These are phyloP conservation scores for Pythium monospermum DNA, from an alignment of 352 stramenopile species.

Conservation along the genomic window DNA sequence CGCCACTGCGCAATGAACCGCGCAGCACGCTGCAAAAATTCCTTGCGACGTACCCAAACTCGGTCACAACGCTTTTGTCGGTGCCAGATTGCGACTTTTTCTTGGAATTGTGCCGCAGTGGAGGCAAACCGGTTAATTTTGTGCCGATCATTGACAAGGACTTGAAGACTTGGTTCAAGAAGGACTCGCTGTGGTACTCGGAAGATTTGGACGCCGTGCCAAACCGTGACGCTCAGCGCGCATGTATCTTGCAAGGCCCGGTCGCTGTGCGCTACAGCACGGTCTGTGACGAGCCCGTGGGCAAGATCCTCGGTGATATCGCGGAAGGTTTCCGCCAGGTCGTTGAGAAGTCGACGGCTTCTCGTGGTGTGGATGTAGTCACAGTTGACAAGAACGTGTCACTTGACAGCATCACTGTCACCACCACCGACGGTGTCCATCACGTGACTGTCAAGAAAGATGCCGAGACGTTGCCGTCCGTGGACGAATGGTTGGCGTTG, in stretches of 20 bases:
- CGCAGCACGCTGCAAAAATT: constrained; percentile 41
- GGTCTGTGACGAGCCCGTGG: constrained; percentile 66
- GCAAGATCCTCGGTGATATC: constrained; percentile 69
- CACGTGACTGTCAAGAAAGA: constrained; percentile 28
- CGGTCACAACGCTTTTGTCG: constrained; percentile 51
- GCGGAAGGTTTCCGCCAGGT: constrained; percentile 47
- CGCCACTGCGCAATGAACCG: constrained; percentile 38
- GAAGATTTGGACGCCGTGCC: constrained; percentile 83
- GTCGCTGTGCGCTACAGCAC: constrained; percentile 80
- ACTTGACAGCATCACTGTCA: constrained; percentile 16
- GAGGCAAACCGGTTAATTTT: constrained; percentile 87
- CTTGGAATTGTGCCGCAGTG: constrained; percentile 69
- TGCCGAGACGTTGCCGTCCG: constrained; percentile 22
- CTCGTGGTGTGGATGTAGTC: neutral
- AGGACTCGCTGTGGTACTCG: constrained; percentile 89
- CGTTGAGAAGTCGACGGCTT: constrained; percentile 15
- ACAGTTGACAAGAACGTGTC: neutral
- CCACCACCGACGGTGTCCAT: constrained; percentile 20
- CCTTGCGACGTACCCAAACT: constrained; percentile 44
- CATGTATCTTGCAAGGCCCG: constrained; percentile 81
- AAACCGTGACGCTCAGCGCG: constrained; percentile 67
- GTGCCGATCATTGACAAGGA: constrained; percentile 79
- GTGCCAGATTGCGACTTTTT: constrained; percentile 81
- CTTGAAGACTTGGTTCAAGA: constrained; percentile 86
- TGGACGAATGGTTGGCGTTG: constrained; percentile 41